Evolutionary conservation across 345 rosid genomes (phyloP).

Genomic region (Clausena lansium): DNA sequence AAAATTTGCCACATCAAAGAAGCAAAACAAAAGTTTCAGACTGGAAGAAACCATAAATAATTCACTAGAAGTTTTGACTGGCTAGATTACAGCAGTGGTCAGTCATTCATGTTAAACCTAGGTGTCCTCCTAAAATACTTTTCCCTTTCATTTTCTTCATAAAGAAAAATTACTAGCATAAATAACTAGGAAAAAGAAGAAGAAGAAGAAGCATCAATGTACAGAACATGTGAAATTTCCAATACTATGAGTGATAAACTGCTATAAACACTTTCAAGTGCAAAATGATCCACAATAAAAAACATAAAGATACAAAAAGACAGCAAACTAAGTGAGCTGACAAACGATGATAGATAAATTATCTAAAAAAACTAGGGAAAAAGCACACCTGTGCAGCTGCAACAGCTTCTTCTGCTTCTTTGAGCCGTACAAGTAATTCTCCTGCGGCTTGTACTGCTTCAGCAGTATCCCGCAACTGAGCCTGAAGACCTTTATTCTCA

Average conservation of each 20-base stretch:
- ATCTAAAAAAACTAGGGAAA: conserved; percentile 2
- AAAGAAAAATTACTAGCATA: neutral
- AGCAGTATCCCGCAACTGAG: conserved; percentile 91
- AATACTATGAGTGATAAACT: neutral
- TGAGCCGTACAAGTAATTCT: conserved; percentile 88
- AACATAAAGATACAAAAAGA: neutral
- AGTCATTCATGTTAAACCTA: neutral
- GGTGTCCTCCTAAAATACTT: neutral
- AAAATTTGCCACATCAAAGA: neutral
- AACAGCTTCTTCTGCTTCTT: conserved; percentile 91
- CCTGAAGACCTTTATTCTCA: conserved; percentile 83
- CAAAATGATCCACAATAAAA: neutral
- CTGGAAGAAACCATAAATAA: neutral
- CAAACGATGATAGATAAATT: too few species aligned
- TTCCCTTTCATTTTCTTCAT: neutral
- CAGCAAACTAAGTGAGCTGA: too few species aligned
- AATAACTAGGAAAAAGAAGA: too few species aligned
- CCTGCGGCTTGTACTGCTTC: conserved; percentile 99
- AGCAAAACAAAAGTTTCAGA: neutral
- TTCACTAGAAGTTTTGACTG: neutral
- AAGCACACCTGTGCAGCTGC: conserved; percentile 59
- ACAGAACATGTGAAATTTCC: neutral
- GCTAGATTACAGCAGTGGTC: neutral
- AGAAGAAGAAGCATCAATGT: neutral
- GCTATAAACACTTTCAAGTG: neutral